These are phyloP conservation scores for Funneliformis caledonium DNA, from an alignment of 371 early-diverging fungal species.

Conservation along the genomic window DNA sequence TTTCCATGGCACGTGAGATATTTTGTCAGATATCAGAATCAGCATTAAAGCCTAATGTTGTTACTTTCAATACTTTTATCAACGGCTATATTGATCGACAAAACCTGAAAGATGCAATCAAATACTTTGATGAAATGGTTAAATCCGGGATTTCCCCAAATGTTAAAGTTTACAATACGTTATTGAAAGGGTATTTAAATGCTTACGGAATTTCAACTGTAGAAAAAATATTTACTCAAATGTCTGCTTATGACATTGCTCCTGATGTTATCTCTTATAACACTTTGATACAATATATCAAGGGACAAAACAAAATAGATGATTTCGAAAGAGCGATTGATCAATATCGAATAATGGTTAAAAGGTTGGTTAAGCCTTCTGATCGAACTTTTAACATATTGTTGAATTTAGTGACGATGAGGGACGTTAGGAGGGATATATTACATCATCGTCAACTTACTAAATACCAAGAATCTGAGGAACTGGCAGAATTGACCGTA, in stretches of 20 bases:
- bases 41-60: slow-evolving; percentile 24
- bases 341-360: slow-evolving; percentile 32
- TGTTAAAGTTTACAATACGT: slow-evolving; percentile 27
- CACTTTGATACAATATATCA: slow-evolving; percentile 35
- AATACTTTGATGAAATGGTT: slow-evolving; percentile 35
- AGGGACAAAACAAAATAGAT: slow-evolving; percentile 10
- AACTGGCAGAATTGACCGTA: background rate
- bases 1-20: background rate
- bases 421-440: background rate
- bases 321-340: slow-evolving; percentile 20
- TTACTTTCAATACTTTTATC: slow-evolving; percentile 39
- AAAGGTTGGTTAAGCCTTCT: slow-evolving; percentile 3
- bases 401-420: background rate
- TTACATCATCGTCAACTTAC: background rate
- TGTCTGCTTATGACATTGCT: slow-evolving; percentile 19
- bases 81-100: slow-evolving; percentile 21
- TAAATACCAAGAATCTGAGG: background rate
- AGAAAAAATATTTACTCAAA: slow-evolving; percentile 7
- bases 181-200: slow-evolving; percentile 27
- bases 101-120: slow-evolving; percentile 24
- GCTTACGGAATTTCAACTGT: background rate
- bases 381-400: slow-evolving; percentile 33
- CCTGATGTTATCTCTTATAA: slow-evolving; percentile 39
- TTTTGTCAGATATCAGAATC: slow-evolving; percentile 1
- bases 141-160: slow-evolving; percentile 32